These are phyloP conservation scores for Parachaetomium inaequale DNA, from an alignment of 495 filamentous ascomycete genomes.

Conservation along the genomic window DNA sequence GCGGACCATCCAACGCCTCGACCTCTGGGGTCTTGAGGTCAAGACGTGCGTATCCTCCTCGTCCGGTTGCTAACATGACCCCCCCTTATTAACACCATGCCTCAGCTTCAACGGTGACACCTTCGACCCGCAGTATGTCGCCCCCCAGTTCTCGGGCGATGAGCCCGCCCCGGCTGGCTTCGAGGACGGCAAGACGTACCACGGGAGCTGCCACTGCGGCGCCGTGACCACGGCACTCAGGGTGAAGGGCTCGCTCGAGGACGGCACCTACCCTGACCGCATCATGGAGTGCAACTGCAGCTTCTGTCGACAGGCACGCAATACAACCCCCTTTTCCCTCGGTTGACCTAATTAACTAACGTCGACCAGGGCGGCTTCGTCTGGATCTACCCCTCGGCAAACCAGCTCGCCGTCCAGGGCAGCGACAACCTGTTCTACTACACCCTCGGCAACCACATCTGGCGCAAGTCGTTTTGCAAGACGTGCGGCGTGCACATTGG, in stretches of 20 bases:
- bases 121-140: constrained; percentile 28
- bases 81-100: not conserved
- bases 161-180: constrained; percentile 35
- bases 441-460: constrained; percentile 26
- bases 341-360: not conserved
- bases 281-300: constrained; percentile 46
- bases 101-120: not conserved
- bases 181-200: constrained; percentile 41
- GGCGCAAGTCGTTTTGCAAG: constrained; percentile 43
- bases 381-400: constrained; percentile 37
- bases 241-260: constrained; percentile 31
- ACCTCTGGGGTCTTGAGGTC: constrained; percentile 34
- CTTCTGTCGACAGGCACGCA: constrained; percentile 41
- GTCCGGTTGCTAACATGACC: not conserved
- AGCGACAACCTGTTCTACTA: constrained; percentile 38
- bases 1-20: constrained; percentile 36
- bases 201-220: constrained; percentile 53
- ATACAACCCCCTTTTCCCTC: not conserved
- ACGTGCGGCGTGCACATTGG: constrained; percentile 40
- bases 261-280: constrained; percentile 24
- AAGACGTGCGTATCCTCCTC: constrained; percentile 24
- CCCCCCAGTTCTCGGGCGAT: constrained; percentile 36
- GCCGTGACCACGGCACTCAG: constrained; percentile 42
- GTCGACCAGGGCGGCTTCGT: constrained; percentile 22
- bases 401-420: constrained; percentile 33